Base-by-base conservation (phyloP, 768 basidiomycete genomes). In the Coprinopsis marcescibilis region DNA sequence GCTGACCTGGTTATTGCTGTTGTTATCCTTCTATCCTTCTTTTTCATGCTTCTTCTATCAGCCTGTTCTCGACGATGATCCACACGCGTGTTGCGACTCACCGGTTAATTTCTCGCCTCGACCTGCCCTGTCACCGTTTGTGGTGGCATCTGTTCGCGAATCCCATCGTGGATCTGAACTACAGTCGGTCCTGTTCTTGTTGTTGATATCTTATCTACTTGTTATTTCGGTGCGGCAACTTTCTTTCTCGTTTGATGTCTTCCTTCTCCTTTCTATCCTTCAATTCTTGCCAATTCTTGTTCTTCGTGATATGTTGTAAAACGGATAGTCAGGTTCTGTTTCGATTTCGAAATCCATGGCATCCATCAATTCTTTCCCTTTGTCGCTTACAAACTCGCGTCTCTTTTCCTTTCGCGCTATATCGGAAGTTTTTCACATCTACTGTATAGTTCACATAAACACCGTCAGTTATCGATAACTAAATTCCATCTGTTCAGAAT, bases 171-270 rank as follows among this genome's bases (percentile, higher is more conserved):
- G n/a, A n/a, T n/a, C n/a, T n/a, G n/a, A n/a, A n/a, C n/a, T 29
- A 45, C 46, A 46, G 48, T 44, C 40, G 46, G 46, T 49, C 48
- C 43, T 27, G 36, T 15, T 14, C 37, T 23, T 33, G 30, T 48
- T 3, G 30, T 11, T 17, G 38, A 20, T 60, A 57, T 49, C 60
- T 63, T 63, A 57, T 57, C 60, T 58, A 51, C 56, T 57, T 57
- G 58, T 59, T 60, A 60, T 61, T 60, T 60, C 17, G 35, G 8
- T 32, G 29, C 43, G 26, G 34, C 35, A 34, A 49, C 39, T 36
- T 29, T 23, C 46, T 37, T 21, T 21, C 17, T 30, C 23, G 15
- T 52, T 57, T 34, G 50, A 48, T 45, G 46, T 43, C 23, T 49
- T 50, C 41, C 48, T 55, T 43, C 24, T 25, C 19, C 11, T 15